phyloP scores from a whole-genome alignment of 805 yeast genomes.

The Jamesozyma rosinii region DNA sequence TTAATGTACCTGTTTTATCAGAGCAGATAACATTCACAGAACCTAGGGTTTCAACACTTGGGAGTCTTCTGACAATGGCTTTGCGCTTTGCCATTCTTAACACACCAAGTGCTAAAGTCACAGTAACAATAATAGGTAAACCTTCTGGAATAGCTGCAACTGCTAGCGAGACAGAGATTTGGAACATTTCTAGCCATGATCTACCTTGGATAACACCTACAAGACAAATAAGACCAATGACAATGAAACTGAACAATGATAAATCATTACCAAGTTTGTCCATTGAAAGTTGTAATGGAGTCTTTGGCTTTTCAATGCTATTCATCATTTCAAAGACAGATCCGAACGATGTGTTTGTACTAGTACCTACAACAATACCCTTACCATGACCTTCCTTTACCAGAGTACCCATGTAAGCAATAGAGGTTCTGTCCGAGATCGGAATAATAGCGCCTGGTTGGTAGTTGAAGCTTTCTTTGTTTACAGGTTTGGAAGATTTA shows the following conservation, averaged over 20 bases:
- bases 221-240: constrained; percentile 85
- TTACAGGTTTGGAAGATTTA: constrained; percentile 45
- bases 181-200: constrained; percentile 95
- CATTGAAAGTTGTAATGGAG: constrained; percentile 93
- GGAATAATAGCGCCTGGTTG: constrained; percentile 36
- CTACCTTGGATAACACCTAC: constrained; percentile 89
- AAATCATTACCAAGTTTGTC: constrained; percentile 89
- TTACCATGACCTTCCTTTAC: constrained; percentile 93
- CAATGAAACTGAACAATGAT: constrained; percentile 71
- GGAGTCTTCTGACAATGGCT: constrained; percentile 90
- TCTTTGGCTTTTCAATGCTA: constrained; percentile 91
- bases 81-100: constrained; percentile 90
- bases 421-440: constrained; percentile 59
- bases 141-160: constrained; percentile 99
- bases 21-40: constrained; percentile 89
- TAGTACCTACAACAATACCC: constrained; percentile 90
- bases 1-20: constrained; percentile 85
- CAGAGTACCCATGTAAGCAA: constrained; percentile 95
- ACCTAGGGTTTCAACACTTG: constrained; percentile 91
- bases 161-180: constrained; percentile 91
- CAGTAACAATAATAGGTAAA: constrained; percentile 94
- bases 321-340: constrained; percentile 92
- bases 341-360: constrained; percentile 85
- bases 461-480: constrained; percentile 20
- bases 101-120: constrained; percentile 92